Evolutionary conservation across 2,329 filamentous ascomycete species (phyloP).

Genomic region (Alternaria dauci): DNA sequence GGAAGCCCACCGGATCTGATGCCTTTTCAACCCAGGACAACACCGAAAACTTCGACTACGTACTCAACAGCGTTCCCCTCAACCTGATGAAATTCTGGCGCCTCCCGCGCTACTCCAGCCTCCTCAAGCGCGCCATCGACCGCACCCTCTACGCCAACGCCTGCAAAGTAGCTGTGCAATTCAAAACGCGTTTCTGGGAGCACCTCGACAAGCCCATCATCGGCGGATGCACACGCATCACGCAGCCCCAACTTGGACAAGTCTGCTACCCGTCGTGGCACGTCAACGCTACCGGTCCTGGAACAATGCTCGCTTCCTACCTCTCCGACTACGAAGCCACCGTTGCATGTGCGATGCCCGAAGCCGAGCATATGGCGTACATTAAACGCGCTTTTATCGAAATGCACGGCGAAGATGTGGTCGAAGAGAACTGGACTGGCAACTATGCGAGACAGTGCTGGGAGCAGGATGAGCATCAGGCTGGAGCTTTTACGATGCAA

Average conservation of each 20-base stretch:
- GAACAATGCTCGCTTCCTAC: conserved; percentile 59
- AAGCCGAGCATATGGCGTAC: conserved; percentile 62
- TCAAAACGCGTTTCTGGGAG: conserved; percentile 67
- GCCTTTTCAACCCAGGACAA: conserved; percentile 47
- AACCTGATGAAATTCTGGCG: conserved; percentile 67
- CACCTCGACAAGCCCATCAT: conserved; percentile 62
- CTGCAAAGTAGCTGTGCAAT: conserved; percentile 69
- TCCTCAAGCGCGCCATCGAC: conserved; percentile 56
- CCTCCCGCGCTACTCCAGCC: conserved; percentile 59
- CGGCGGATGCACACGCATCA: conserved; percentile 66
- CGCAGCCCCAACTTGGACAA: conserved; percentile 66
- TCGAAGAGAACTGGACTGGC: conserved; percentile 67
- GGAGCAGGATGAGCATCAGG: conserved; percentile 65
- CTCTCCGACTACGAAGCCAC: conserved; percentile 3
- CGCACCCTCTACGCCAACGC: conserved; percentile 55
- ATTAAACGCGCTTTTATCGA: conserved; percentile 69
- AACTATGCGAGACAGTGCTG: conserved; percentile 70
- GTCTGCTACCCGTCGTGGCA: conserved; percentile 73
- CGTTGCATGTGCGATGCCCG: neutral
- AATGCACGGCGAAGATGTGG: conserved; percentile 65
- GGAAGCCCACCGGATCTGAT: conserved; percentile 14
- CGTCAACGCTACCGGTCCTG: conserved; percentile 65
- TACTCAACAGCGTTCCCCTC: conserved; percentile 69
- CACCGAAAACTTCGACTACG: conserved; percentile 66
- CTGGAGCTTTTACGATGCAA: conserved; percentile 67